Evolutionary conservation across 2,329 filamentous ascomycete genomes (phyloP).

Genomic region (Fusarium torulosum): DNA sequence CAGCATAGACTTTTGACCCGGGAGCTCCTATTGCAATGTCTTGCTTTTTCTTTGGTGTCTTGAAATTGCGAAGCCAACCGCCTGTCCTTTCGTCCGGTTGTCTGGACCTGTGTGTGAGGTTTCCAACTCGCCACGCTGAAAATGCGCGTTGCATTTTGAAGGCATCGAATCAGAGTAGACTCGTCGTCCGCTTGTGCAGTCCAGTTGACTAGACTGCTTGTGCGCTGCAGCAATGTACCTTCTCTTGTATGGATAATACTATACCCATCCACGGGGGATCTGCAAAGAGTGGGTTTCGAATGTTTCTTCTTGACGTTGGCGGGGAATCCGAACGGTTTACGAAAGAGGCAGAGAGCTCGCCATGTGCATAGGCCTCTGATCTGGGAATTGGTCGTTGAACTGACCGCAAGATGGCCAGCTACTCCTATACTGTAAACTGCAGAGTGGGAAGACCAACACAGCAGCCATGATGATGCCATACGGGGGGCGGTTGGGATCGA

Average conservation of each 20-base stretch:
- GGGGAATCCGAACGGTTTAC: constrained; percentile 24
- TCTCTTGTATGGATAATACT: background rate
- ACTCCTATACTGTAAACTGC: constrained; percentile 2
- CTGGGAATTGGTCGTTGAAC: constrained; percentile 30
- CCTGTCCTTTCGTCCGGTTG: background rate
- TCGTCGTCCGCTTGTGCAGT: constrained; percentile 3
- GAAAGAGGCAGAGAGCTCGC: constrained; percentile 8
- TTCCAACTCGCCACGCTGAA: constrained; percentile 6
- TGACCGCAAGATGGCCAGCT: constrained; percentile 32
- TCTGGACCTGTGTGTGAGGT: background rate
- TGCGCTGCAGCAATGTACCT: constrained; percentile 4
- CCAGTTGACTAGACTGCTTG: background rate
- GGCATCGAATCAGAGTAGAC: constrained; percentile 4
- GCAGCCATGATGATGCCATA: constrained; percentile 32
- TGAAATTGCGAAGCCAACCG: constrained; percentile 9
- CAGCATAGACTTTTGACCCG: constrained; percentile 24
- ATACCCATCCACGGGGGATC: constrained; percentile 15
- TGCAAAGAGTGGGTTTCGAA: constrained; percentile 13
- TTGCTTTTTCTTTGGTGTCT: constrained; percentile 25
- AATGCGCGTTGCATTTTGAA: background rate
- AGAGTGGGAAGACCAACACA: background rate
- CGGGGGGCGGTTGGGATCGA: constrained; percentile 26
- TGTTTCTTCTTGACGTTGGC: constrained; percentile 16
- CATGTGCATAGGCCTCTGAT: constrained; percentile 28
- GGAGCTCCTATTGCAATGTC: constrained; percentile 9